Percentiles rank a stretch among this genome's conserved stretches.
Conservation (phyloP, 2,329 filamentous ascomycete species). For the Claviceps spartinae region DNA sequence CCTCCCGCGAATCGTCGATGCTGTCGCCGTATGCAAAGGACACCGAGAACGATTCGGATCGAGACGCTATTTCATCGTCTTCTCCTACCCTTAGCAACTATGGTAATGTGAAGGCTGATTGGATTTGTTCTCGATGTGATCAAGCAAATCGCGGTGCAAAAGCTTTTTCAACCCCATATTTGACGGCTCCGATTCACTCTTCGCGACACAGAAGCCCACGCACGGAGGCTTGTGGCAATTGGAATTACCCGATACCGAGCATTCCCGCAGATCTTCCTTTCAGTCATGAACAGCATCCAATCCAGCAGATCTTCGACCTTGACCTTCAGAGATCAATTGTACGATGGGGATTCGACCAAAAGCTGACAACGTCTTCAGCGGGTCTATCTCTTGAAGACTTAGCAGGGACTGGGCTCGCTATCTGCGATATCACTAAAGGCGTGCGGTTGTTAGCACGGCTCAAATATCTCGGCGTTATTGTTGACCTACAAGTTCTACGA, state of each 20-base stretch:
- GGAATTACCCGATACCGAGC: constrained; percentile 7
- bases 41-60: not conserved
- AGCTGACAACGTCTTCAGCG: constrained; percentile 13
- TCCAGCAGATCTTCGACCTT: constrained; percentile 31
- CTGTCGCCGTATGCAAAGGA: not conserved
- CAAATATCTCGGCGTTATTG: constrained; percentile 21
- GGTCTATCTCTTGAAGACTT: constrained; percentile 6
- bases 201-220: not conserved
- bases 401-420: constrained; percentile 7
- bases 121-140: not conserved
- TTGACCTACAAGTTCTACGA: constrained; percentile 20
- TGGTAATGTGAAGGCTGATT: not conserved
- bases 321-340: constrained; percentile 27
- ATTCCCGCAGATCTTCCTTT: constrained; percentile 29
- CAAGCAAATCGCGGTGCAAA: not conserved
- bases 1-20: not conserved
- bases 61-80: not conserved
- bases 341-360: constrained; percentile 31
- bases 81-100: not conserved
- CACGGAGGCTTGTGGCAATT: not conserved
- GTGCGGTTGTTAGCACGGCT: constrained; percentile 22
- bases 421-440: constrained; percentile 23
- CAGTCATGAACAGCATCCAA: constrained; percentile 29
- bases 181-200: not conserved
- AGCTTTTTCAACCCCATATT: not conserved